Percentiles rank a stretch among this genome's conserved stretches.
Conservation (phyloP, 2,329 filamentous ascomycete genomes). For the Diplodia mutila region DNA sequence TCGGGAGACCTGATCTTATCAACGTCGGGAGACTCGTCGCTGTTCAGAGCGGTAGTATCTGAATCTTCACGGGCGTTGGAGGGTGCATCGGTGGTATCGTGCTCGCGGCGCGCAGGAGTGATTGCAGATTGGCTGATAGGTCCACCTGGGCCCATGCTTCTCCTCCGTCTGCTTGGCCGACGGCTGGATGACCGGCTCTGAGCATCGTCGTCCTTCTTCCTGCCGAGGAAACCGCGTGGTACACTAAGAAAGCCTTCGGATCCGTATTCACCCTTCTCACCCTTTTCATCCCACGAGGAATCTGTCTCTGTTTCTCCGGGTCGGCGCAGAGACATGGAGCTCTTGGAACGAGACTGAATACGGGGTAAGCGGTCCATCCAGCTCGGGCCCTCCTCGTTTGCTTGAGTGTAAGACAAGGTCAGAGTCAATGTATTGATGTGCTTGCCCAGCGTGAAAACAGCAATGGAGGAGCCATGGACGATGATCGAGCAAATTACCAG, state of each 20-base stretch:
- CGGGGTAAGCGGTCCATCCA: conserved; percentile 95
- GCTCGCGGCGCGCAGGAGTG: conserved; percentile 57
- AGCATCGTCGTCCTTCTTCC: conserved; percentile 75
- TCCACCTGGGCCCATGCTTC: conserved; percentile 76
- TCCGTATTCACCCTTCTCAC: conserved; percentile 62
- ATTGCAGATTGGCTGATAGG: conserved; percentile 91
- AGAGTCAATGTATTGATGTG: conserved; percentile 95
- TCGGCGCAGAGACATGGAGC: conserved; percentile 72
- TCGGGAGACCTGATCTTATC: conserved; percentile 40
- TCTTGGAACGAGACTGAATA: conserved; percentile 81
- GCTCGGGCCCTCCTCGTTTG: conserved; percentile 81
- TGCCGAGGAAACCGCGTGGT: conserved; percentile 76
- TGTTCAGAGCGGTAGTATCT: conserved; percentile 48
- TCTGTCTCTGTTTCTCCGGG: conserved; percentile 61
- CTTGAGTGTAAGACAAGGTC: conserved; percentile 94
- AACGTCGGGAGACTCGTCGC: conserved; percentile 44
- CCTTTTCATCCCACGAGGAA: conserved; percentile 60
- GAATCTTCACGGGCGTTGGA: conserved; percentile 49
- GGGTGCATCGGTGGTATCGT: conserved; percentile 33
- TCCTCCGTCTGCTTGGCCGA: conserved; percentile 60
- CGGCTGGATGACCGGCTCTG: conserved; percentile 61
- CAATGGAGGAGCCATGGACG: conserved; percentile 96
- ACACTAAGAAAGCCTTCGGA: conserved; percentile 72
- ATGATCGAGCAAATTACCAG: conserved; percentile 92
- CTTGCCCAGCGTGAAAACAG: conserved; percentile 96